Base-by-base conservation (phyloP, 805 yeast genomes). In the Pichia scutulata region DNA sequence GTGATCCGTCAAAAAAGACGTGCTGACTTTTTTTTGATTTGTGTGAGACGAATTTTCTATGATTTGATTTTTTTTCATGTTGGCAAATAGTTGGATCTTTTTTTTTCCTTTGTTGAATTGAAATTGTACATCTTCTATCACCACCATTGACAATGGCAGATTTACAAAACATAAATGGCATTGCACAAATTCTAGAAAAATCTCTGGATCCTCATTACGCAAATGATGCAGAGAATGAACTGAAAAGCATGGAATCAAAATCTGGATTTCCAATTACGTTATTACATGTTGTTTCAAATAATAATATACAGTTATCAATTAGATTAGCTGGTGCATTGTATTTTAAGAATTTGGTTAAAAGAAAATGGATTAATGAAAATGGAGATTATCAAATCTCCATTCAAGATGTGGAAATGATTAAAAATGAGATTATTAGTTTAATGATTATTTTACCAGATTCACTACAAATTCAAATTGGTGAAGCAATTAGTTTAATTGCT, bases 381-480 rank as follows among this genome's bases (percentile, higher is more conserved):
- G 98, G 99, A 7, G 77, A 76, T 46, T 83, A 93, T 63, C 61
- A 81, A 51, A 70, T 90, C 26, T 73, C 82, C 1, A 52, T 61
- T 0, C 68, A 70, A 6, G 96, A 90, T 61, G 86, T 86, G 1
- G 72, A 67, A 7, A 70, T 82, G 43, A 78, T 93, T 56, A 90
- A 90, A 64, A 50, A 67, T 10, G 93, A 89, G 62, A 86, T 93
- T 55, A 77, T 93, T 46, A 81, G 82, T n/a, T 71, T 90, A 53
- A 89, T 93, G 98, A 83, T 90, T 54, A 66, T 78, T 37, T 71
- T 89, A 46, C 96, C 97, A 7, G 78, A 78, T 46, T 78, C 82
- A 57, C 71, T 93, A 50, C 97, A 92, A 63, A 74, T 82, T n/a
- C 99, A 95, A 70, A 78, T 93, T 46, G 98, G 97, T 48, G 99